These are phyloP conservation scores for Funneliformis caledonium DNA, from an alignment of 371 early-diverging fungal species.

Conservation along the genomic window DNA sequence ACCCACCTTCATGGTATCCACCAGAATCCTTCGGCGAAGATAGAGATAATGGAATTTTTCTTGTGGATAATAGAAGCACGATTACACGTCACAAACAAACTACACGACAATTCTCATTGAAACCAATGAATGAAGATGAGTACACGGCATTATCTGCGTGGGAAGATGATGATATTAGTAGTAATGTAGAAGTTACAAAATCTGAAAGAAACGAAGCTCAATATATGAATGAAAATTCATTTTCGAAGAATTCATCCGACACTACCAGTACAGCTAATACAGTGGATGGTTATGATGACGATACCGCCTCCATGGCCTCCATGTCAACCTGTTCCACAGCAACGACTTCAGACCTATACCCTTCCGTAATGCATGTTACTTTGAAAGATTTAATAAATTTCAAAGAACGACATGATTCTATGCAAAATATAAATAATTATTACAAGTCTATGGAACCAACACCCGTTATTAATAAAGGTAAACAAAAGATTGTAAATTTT, in stretches of 20 bases:
- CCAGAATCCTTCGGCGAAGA: neutral
- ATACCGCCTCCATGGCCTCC: neutral
- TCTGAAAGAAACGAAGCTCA: neutral
- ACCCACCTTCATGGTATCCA: neutral
- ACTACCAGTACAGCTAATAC: neutral
- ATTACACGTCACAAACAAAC: neutral
- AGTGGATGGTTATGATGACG: neutral
- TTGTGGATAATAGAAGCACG: neutral
- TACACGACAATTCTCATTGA: neutral
- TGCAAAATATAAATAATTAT: neutral
- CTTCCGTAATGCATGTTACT: neutral
- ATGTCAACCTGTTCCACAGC: neutral
- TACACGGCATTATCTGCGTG: neutral
- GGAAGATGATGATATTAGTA: neutral
- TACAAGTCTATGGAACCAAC: neutral
- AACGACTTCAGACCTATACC: neutral
- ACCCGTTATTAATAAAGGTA: neutral
- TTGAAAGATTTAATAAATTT: neutral
- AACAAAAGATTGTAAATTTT: neutral
- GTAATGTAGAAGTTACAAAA: neutral
- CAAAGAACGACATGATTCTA: neutral
- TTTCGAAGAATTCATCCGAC: neutral
- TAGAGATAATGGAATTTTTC: neutral
- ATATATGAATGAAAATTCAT: neutral
- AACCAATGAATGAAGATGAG: neutral